Evolutionary conservation across 306 rosid genomes (phyloP).

Genomic region (Oxytropis ochrocephala): DNA sequence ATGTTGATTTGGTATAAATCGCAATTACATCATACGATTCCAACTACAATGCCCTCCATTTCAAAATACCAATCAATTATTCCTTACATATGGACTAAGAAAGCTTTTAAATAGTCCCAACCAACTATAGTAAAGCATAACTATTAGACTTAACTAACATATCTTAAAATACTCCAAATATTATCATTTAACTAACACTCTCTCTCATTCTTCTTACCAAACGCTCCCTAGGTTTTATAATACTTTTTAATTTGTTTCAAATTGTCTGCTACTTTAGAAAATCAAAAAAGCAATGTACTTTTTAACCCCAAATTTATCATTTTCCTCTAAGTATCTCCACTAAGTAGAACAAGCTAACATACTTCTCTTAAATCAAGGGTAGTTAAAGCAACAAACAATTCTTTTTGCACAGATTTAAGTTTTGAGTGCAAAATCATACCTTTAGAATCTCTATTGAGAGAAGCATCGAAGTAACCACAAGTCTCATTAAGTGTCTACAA

Average conservation of each 20-base stretch:
- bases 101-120: background rate
- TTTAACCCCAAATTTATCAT: background rate
- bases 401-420: background rate
- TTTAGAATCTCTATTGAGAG: constrained; percentile 11
- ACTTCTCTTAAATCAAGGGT: too few relatives aligned
- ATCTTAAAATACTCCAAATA: background rate
- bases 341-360: background rate
- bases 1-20: too few relatives aligned
- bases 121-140: background rate
- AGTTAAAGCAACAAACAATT: too few relatives aligned
- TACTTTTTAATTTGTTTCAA: background rate
- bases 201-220: background rate
- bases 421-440: background rate
- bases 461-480: constrained; percentile 22
- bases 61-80: background rate
- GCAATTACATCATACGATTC: too few relatives aligned
- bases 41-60: background rate
- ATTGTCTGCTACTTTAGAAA: background rate
- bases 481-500: constrained; percentile 34
- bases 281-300: background rate
- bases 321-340: background rate
- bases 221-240: background rate
- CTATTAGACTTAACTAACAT: background rate
- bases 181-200: background rate
- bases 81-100: background rate